Conservation (phyloP, 2,329 filamentous ascomycete species). For the Dothidotthia symphoricarpi region DNA sequence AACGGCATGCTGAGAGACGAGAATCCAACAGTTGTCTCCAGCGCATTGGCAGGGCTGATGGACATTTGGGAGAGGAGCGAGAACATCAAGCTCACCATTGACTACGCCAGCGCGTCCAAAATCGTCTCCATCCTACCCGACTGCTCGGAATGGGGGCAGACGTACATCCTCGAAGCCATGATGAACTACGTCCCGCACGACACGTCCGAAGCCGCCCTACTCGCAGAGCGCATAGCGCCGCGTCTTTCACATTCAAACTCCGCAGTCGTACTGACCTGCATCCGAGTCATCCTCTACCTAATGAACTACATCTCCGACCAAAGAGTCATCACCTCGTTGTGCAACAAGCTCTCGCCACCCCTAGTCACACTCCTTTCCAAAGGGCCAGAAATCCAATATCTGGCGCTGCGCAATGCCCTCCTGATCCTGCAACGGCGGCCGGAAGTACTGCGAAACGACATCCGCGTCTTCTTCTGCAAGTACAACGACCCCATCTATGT, state of each 20-base stretch:
- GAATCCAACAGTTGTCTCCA: slow-evolving; percentile 95
- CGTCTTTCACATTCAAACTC: slow-evolving; percentile 96
- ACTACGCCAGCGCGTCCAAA: slow-evolving; percentile 96
- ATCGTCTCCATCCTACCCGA: slow-evolving; percentile 95
- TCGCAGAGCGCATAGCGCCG: slow-evolving; percentile 93
- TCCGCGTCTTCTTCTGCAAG: slow-evolving; percentile 99
- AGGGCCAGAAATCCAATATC: slow-evolving; percentile 96
- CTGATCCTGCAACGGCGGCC: slow-evolving; percentile 90
- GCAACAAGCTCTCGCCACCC: slow-evolving; percentile 89
- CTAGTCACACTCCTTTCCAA: slow-evolving; percentile 93
- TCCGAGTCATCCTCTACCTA: slow-evolving; percentile 91
- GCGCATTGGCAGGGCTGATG: slow-evolving; percentile 84
- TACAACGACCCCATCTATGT: slow-evolving; percentile 99
- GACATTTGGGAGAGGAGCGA: slow-evolving; percentile 99
- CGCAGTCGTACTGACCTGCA: slow-evolving; percentile 91
- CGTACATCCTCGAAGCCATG: slow-evolving; percentile 93
- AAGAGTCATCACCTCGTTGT: slow-evolving; percentile 81
- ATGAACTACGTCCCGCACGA: slow-evolving; percentile 98
- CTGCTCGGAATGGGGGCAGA: slow-evolving; percentile 99
- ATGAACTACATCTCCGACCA: slow-evolving; percentile 98
- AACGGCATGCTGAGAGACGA: slow-evolving; percentile 90
- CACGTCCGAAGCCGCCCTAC: slow-evolving; percentile 76
- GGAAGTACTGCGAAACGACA: slow-evolving; percentile 92
- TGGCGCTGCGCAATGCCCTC: slow-evolving; percentile 88
- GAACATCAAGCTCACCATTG: slow-evolving; percentile 95